Conservation (phyloP, 257 asterid species). For the Ehretia macrophylla region DNA sequence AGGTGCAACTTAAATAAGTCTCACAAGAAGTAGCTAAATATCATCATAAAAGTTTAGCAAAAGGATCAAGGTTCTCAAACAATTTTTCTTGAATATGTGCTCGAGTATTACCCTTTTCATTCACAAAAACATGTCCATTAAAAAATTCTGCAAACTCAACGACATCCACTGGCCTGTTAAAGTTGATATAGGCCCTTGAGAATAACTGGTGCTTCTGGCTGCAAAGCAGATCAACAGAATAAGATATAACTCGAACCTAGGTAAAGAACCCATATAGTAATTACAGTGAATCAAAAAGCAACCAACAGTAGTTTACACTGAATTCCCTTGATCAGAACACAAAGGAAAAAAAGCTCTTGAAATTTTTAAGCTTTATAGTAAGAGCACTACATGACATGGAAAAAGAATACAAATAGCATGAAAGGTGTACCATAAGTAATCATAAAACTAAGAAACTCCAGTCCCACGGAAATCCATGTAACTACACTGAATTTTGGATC, state of each 20-base stretch:
- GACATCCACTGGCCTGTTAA: constrained; percentile 76
- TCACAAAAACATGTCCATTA: constrained; percentile 89
- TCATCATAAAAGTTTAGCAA: neutral
- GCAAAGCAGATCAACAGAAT: constrained; percentile 34
- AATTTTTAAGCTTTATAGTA: no score
- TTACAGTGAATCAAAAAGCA: neutral
- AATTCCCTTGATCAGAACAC: neutral
- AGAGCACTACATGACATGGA: no score
- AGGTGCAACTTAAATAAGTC: neutral
- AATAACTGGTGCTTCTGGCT: constrained; percentile 64
- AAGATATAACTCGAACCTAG: neutral
- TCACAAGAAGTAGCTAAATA: neutral
- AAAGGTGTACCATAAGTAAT: no score
- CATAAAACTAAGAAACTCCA: no score
- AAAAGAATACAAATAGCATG: no score
- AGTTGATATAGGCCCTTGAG: constrained; percentile 80
- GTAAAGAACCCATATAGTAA: neutral
- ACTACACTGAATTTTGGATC: no score
- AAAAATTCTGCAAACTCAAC: constrained; percentile 90
- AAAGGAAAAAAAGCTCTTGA: neutral
- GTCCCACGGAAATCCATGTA: no score
- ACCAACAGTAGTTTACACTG: neutral
- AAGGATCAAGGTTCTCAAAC: neutral
- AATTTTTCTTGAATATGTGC: constrained; percentile 10
- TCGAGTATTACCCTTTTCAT: constrained; percentile 71